Percentiles rank a stretch among this genome's conserved stretches.
These are phyloP conservation scores for Claviceps monticola DNA, from an alignment of 2,329 filamentous ascomycete genomes.

Conservation along the genomic window DNA sequence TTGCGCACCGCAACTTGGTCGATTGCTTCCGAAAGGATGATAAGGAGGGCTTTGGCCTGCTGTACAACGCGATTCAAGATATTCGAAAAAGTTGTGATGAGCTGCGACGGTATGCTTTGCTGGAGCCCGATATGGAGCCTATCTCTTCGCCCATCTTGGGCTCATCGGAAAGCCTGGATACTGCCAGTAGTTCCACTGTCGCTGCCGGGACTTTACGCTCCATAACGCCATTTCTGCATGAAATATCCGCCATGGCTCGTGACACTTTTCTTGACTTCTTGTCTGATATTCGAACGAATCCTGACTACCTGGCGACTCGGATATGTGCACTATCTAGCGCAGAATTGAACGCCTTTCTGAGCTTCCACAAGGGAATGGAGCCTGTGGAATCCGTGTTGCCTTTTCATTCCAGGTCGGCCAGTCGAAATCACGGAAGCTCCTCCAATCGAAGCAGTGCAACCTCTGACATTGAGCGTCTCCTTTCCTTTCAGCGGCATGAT, in stretches of 20 bases:
- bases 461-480: conserved; percentile 61
- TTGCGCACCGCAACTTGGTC: conserved; percentile 60
- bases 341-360: conserved; percentile 66
- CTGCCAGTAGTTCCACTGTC: conserved; percentile 28
- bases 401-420: conserved; percentile 42
- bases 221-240: conserved; percentile 47
- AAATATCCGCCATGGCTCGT: conserved; percentile 62
- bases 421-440: conserved; percentile 30
- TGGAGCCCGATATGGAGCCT: conserved; percentile 59
- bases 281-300: conserved; percentile 69
- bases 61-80: conserved; percentile 69
- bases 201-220: conserved; percentile 24
- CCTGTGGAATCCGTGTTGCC: conserved; percentile 72
- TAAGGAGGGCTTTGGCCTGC: conserved; percentile 58
- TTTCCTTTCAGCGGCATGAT: conserved; percentile 82
- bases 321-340: conserved; percentile 60
- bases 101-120: conserved; percentile 52
- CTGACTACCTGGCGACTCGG: conserved; percentile 74
- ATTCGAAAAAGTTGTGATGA: conserved; percentile 66
- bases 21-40: conserved; percentile 69
- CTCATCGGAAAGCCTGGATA: conserved; percentile 37
- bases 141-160: conserved; percentile 26
- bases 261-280: conserved; percentile 69
- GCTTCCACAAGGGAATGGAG: conserved; percentile 66
- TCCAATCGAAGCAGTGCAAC: conserved; percentile 33